Conservation (phyloP, 768 basidiomycete species). For the Lactarius quietus region DNA sequence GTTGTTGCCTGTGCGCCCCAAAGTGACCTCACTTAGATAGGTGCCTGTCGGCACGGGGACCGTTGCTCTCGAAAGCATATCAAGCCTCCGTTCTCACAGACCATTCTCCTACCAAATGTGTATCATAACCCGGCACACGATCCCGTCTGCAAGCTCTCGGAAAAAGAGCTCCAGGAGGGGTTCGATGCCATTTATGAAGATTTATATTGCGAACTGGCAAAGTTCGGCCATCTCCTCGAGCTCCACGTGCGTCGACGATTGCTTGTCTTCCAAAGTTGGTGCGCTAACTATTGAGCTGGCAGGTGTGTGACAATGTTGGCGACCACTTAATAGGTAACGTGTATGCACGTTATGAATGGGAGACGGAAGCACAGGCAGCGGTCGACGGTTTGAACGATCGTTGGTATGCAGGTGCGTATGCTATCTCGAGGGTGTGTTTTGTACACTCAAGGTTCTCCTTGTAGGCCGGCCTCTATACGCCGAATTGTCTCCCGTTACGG, state of each 20-base stretch:
- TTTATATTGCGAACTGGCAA: slow-evolving; percentile 88
- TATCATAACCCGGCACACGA: slow-evolving; percentile 98
- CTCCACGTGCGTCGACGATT: slow-evolving; percentile 65
- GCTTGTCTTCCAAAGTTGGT: slow-evolving; percentile 3
- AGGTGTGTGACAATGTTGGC: slow-evolving; percentile 99
- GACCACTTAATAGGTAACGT: slow-evolving; percentile 98
- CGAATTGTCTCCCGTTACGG: slow-evolving; percentile 97
- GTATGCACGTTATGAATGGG: slow-evolving; percentile 98
- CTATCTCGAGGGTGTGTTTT: slow-evolving; percentile 5
- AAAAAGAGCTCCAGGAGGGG: slow-evolving; percentile 86
- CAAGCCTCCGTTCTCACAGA: slow-evolving; percentile 95
- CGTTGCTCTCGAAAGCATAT: slow-evolving; percentile 98
- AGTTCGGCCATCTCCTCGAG: slow-evolving; percentile 94
- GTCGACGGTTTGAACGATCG: slow-evolving; percentile 92
- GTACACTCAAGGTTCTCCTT: not conserved
- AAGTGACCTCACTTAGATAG: slow-evolving; percentile 59
- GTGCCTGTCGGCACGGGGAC: slow-evolving; percentile 97
- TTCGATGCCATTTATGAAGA: slow-evolving; percentile 96
- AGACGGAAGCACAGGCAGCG: slow-evolving; percentile 92
- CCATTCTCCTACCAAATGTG: slow-evolving; percentile 93
- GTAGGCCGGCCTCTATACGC: slow-evolving; percentile 90
- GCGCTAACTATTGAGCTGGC: not conserved
- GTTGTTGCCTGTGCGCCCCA: slow-evolving; percentile 1
- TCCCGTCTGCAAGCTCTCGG: slow-evolving; percentile 81
- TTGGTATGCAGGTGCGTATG: slow-evolving; percentile 91